Percentiles rank a stretch among this genome's conserved stretches.
Evolutionary conservation across 1,284 basidiomycete genomes (phyloP).

Genomic region (Flammula alnicola): DNA sequence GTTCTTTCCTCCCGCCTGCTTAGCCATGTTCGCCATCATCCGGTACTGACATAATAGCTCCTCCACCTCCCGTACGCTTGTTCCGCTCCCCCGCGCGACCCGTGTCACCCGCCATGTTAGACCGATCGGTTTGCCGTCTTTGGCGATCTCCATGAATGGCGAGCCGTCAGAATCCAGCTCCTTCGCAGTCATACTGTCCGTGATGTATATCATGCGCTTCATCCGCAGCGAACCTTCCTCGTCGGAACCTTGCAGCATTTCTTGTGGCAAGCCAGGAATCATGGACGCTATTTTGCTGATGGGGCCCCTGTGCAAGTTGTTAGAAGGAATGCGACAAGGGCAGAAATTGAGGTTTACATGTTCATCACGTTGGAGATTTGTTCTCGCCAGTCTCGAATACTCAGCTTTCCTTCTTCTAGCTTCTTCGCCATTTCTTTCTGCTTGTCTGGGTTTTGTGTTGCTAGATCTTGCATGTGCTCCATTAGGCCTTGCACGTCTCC

Average conservation of each 20-base stretch:
- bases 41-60: slow-evolving; percentile 94
- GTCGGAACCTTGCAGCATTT: slow-evolving; percentile 87
- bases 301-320: slow-evolving; percentile 75
- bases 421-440: slow-evolving; percentile 99
- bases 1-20: slow-evolving; percentile 95
- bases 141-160: slow-evolving; percentile 82
- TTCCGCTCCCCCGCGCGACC: slow-evolving; percentile 95
- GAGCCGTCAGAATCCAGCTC: slow-evolving; percentile 98
- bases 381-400: slow-evolving; percentile 97
- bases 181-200: slow-evolving; percentile 93
- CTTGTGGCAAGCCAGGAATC: slow-evolving; percentile 95
- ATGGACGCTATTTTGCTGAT: slow-evolving; percentile 98
- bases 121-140: slow-evolving; percentile 81
- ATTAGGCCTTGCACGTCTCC: slow-evolving; percentile 97
- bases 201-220: slow-evolving; percentile 99
- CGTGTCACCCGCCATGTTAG: slow-evolving; percentile 88
- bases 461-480: slow-evolving; percentile 97
- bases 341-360: slow-evolving; percentile 63
- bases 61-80: slow-evolving; percentile 95
- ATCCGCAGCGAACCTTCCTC: slow-evolving; percentile 91
- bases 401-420: slow-evolving; percentile 95
- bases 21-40: slow-evolving; percentile 98
- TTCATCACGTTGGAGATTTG: slow-evolving; percentile 98
- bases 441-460: slow-evolving; percentile 91
- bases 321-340: slow-evolving; percentile 6